A percentile compares a stretch with the other conserved stretches of the same genome.
Conservation (phyloP, 768 basidiomycete species). For the Lentinula detonsa region DNA sequence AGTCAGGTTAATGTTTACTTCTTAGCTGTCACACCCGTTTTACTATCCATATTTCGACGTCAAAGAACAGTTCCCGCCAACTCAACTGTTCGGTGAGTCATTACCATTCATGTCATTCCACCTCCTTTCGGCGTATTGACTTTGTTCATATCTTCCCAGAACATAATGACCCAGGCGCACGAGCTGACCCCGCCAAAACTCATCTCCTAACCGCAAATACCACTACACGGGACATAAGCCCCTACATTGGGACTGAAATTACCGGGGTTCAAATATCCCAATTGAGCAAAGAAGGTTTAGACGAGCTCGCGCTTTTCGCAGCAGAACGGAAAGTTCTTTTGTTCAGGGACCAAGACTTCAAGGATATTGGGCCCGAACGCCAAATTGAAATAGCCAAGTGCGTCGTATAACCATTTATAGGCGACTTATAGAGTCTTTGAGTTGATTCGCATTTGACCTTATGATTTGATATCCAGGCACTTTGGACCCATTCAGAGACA, state of each 20-base stretch:
- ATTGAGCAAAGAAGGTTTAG: constrained; percentile 43
- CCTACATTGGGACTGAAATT: constrained; percentile 48
- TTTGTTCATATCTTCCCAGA: constrained; percentile 19
- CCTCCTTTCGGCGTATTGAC: neutral
- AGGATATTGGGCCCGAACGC: constrained; percentile 44
- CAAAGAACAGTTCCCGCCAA: constrained; percentile 44
- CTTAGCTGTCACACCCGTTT: constrained; percentile 33
- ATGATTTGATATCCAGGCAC: constrained; percentile 20
- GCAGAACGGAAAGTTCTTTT: constrained; percentile 49
- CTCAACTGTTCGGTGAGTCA: constrained; percentile 35
- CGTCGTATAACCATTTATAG: neutral
- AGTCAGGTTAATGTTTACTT: neutral
- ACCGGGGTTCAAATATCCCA: constrained; percentile 47
- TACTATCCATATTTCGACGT: constrained; percentile 42
- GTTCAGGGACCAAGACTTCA: constrained; percentile 59
- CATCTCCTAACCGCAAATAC: constrained; percentile 38
- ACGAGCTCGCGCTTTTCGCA: constrained; percentile 45
- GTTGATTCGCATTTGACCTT: neutral
- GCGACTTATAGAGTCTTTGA: neutral
- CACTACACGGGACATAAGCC: constrained; percentile 33
- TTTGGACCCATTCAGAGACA: constrained; percentile 42
- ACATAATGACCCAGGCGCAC: constrained; percentile 35
- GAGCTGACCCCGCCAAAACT: constrained; percentile 46
- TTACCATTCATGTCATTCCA: neutral
- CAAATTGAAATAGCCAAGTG: constrained; percentile 48